Conservation (phyloP, 176 grass and related monocot genomes). For the Ensete glaucum region DNA sequence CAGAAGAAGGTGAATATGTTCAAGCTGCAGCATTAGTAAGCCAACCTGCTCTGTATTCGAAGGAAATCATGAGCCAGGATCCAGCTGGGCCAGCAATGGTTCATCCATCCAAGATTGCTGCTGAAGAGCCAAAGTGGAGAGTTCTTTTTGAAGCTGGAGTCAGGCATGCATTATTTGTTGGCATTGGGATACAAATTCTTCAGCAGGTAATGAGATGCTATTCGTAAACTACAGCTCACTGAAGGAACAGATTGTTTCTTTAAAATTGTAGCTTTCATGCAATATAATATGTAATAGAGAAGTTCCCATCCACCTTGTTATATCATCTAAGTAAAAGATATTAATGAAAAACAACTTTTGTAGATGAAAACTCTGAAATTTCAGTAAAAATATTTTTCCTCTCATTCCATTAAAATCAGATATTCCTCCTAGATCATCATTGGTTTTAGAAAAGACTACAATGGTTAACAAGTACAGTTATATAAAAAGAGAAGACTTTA, state of each 20-base stretch:
- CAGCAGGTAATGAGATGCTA: constrained; percentile 33
- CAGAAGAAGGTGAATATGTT: constrained; percentile 26
- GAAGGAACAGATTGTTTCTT: not conserved
- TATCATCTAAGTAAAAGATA: too few species aligned
- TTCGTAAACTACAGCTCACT: not conserved
- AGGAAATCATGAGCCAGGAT: constrained; percentile 41
- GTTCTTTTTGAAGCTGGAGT: constrained; percentile 56
- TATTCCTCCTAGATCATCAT: too few species aligned
- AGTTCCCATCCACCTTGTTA: too few species aligned
- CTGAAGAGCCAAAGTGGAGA: constrained; percentile 26
- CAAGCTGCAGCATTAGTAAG: constrained; percentile 75
- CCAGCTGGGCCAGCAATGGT: constrained; percentile 35
- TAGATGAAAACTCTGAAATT: too few species aligned
- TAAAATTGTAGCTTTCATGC: not conserved
- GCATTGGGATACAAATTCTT: constrained; percentile 57
- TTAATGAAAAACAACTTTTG: too few species aligned
- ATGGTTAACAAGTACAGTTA: too few species aligned
- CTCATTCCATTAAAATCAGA: too few species aligned
- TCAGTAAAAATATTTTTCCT: too few species aligned
- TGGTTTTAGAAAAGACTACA: too few species aligned
- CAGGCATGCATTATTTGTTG: constrained; percentile 51
- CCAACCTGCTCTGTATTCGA: constrained; percentile 50
- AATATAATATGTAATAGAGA: not conserved
- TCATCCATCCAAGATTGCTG: constrained; percentile 31
- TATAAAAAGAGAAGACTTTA: too few species aligned